Percentiles rank a stretch among this genome's conserved stretches.
These are phyloP conservation scores for Ceratocystiopsis sp. DNA, from an alignment of 2,329 filamentous ascomycete species.

Conservation along the genomic window DNA sequence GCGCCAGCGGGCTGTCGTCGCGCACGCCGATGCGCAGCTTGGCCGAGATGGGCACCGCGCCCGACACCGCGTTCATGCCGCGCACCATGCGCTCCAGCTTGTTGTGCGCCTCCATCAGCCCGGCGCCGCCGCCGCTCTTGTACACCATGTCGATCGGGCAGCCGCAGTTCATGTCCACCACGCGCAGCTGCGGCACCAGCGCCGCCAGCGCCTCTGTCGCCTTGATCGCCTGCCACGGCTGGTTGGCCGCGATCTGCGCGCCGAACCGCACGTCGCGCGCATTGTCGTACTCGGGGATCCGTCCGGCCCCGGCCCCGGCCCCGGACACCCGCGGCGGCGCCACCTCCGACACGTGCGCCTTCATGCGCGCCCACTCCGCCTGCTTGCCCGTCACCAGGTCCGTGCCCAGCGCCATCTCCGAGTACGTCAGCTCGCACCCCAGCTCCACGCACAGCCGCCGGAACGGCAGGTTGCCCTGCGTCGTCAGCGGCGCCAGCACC, in stretches of 20 bases:
- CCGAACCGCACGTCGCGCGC: slow-evolving; percentile 74
- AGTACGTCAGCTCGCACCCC: slow-evolving; percentile 87
- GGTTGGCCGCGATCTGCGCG: slow-evolving; percentile 81
- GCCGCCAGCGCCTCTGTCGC: slow-evolving; percentile 65
- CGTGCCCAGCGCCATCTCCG: slow-evolving; percentile 91
- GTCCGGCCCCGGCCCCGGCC: slow-evolving; percentile 19
- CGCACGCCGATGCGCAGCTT: slow-evolving; percentile 89
- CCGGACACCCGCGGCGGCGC: slow-evolving; percentile 47
- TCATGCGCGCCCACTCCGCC: slow-evolving; percentile 87
- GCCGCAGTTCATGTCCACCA: slow-evolving; percentile 92
- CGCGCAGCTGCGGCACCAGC: slow-evolving; percentile 65
- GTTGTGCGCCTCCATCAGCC: slow-evolving; percentile 68
- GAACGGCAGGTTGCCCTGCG: slow-evolving; percentile 91
- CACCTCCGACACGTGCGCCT: slow-evolving; percentile 74
- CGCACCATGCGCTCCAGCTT: slow-evolving; percentile 91
- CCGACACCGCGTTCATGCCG: slow-evolving; percentile 89
- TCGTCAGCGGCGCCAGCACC: slow-evolving; percentile 83
- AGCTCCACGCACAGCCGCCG: slow-evolving; percentile 76
- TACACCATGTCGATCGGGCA: slow-evolving; percentile 94
- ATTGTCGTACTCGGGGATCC: slow-evolving; percentile 60
- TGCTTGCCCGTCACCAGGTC: slow-evolving; percentile 81
- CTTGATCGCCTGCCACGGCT: slow-evolving; percentile 80
- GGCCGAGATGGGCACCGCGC: slow-evolving; percentile 78
- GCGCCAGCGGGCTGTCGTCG: slow-evolving; percentile 56
- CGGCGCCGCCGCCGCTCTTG: slow-evolving; percentile 75